A percentile compares a stretch with the other conserved stretches of the same genome.
Evolutionary conservation across 129 eudicot species (phyloP).

Genomic region (Chrysanthemum makinoi): DNA sequence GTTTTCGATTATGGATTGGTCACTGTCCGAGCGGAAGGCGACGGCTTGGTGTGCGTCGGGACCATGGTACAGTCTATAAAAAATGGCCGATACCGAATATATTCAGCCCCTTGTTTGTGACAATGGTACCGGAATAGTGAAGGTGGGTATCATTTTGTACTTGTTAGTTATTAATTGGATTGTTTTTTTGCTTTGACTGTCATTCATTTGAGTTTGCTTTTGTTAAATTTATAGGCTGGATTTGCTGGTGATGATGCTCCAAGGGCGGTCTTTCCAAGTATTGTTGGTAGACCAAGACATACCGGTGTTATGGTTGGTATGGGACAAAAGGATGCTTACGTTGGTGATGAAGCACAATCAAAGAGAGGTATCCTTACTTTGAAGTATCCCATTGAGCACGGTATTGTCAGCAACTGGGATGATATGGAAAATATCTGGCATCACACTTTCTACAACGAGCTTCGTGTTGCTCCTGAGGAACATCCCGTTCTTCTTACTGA

Average conservation of each 20-base stretch:
- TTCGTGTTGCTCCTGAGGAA: slow-evolving; percentile 93
- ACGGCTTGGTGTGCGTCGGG: slow-evolving; percentile 80
- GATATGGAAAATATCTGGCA: slow-evolving; percentile 94
- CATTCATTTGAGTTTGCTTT: neutral
- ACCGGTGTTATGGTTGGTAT: slow-evolving; percentile 81
- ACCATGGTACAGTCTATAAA: slow-evolving; percentile 45
- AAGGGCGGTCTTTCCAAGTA: slow-evolving; percentile 79
- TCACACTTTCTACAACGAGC: slow-evolving; percentile 89
- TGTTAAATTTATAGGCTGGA: slow-evolving; percentile 50
- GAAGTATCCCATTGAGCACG: slow-evolving; percentile 77
- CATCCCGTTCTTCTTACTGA: slow-evolving; percentile 80
- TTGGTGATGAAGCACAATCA: slow-evolving; percentile 80
- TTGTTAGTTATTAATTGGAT: neutral
- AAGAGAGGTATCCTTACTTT: slow-evolving; percentile 84
- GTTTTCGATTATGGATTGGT: slow-evolving; percentile 55
- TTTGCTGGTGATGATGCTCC: slow-evolving; percentile 92
- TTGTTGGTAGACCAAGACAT: slow-evolving; percentile 74
- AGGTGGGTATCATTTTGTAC: slow-evolving; percentile 33
- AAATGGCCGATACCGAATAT: slow-evolving; percentile 72
- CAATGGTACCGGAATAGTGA: slow-evolving; percentile 81
- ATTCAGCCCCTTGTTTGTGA: slow-evolving; percentile 81
- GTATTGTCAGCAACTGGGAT: slow-evolving; percentile 91
- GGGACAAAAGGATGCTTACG: slow-evolving; percentile 80
- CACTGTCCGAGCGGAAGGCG: slow-evolving; percentile 64
- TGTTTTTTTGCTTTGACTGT: neutral